phyloP scores from a whole-genome alignment of 1,284 basidiomycete species.

The Ustilago shanxiensis region DNA sequence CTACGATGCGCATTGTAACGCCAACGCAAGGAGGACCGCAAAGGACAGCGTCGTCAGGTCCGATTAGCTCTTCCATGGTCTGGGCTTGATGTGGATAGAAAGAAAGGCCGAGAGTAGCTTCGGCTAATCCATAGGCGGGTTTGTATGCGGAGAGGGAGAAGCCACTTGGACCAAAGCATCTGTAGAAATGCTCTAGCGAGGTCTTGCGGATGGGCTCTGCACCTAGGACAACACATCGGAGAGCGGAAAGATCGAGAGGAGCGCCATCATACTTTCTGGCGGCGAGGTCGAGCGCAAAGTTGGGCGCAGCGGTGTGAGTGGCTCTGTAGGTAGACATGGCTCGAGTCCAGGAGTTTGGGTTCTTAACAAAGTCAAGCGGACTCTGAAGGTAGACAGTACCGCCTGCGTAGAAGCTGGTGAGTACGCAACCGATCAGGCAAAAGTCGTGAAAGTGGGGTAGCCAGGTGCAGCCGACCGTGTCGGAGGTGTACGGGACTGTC shows the following conservation, averaged over 20 bases:
- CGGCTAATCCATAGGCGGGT: not conserved
- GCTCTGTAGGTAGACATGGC: not conserved
- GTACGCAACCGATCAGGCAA: not conserved
- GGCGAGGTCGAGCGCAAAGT: not conserved
- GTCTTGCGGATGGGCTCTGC: not conserved
- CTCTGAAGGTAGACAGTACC: not conserved
- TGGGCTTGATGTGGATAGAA: not conserved
- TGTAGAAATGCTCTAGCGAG: not conserved
- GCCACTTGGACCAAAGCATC: not conserved
- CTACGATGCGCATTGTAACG: not conserved
- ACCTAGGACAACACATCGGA: not conserved
- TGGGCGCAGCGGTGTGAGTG: not conserved
- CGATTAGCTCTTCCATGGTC: not conserved
- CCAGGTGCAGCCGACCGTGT: not conserved
- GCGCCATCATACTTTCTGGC: not conserved
- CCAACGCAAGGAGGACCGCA: not conserved
- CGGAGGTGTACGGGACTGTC: not conserved
- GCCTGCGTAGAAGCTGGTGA: not conserved
- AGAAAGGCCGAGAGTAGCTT: not conserved
- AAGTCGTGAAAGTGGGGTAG: not conserved
- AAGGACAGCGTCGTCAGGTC: not conserved
- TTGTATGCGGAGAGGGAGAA: not conserved
- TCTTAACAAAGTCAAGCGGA: not conserved
- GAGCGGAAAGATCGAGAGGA: not conserved
- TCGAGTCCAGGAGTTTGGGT: not conserved